Evolutionary conservation across 306 rosid species (phyloP), one percentile per base, ranked within the genome.

Genomic region (Quercus variabilis): DNA sequence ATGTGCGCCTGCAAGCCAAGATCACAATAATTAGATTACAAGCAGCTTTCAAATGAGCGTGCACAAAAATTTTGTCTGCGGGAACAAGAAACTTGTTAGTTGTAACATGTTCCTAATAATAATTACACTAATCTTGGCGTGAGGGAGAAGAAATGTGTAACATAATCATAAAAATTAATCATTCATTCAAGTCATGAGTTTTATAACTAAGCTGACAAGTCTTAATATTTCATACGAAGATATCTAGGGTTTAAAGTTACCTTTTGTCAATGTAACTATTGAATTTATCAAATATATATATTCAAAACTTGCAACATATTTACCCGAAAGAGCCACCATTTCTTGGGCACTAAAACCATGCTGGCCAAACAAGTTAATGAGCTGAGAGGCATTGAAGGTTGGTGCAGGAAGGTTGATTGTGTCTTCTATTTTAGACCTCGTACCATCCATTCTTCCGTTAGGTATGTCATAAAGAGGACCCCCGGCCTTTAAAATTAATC

Each of bases 321-420:
- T 86, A 93, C 97, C 98, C 2, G 97, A 94, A 41, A 94, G 88
- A 70, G 97, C 97, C 52, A 94, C 97, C 94, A 88, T 82, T 69
- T 94, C 91, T 49, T 76, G 90, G 55, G 83, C 79, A 38, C 82
- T 87, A 68, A 92, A 88, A 4, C 98, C 97, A 78, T 80, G 97
- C 62, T 83, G 85, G 2, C 86, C 87, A 57, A 94, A 94, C 81
- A 83, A 31, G 3, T 3, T 68, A 54, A 92, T 79, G 76, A 94
- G 97, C 49, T 89, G 65, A 73, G 97, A 87, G 68, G 97, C 97
- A 83, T 94, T 94, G 25, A 91, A 68, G 72, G 71, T 68, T 8
- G 97, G 94, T 0, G 86, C 5, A 2, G 97, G 98, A 20, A 92
- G 85, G 72, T 89, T 91, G 4, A 20, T 60, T 13, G 98, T 94